Percentiles rank a stretch among this genome's conserved stretches.
Conservation (phyloP, 352 stramenopile genomes). For the Peronospora farinosa region DNA sequence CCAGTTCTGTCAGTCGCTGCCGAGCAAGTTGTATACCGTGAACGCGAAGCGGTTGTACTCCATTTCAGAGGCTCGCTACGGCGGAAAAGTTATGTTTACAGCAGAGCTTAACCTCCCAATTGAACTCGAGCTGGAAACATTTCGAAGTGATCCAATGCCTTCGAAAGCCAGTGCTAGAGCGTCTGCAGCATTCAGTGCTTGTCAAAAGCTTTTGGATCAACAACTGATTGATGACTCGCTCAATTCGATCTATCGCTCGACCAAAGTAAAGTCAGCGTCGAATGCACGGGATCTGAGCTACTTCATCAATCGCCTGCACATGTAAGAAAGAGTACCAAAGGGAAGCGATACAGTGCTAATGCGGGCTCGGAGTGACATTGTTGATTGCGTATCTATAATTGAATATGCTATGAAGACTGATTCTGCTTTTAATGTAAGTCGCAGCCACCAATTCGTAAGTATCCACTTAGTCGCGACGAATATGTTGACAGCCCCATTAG, state of each 20-base stretch:
- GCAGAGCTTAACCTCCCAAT: conserved; percentile 43
- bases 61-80: conserved; percentile 26
- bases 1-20: conserved; percentile 73
- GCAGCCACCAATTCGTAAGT: neutral
- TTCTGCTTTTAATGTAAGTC: neutral
- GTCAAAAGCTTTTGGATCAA: conserved; percentile 43
- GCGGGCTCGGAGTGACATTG: neutral
- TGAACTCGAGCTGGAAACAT: conserved; percentile 41
- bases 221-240: conserved; percentile 55
- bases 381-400: neutral
- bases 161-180: conserved; percentile 60
- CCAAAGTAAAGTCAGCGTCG: conserved; percentile 36
- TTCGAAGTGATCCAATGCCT: conserved; percentile 41
- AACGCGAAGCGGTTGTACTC: conserved; percentile 54
- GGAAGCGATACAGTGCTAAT: neutral
- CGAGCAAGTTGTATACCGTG: conserved; percentile 42
- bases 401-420: neutral
- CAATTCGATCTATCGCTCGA: conserved; percentile 68
- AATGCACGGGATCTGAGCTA: conserved; percentile 46
- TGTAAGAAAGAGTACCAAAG: conserved; percentile 12
- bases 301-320: conserved; percentile 43
- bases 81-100: conserved; percentile 44
- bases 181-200: conserved; percentile 50
- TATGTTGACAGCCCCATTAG: neutral
- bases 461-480: neutral